Conservation (phyloP, 352 stramenopile species). For the Globisporangium abappressorium region DNA sequence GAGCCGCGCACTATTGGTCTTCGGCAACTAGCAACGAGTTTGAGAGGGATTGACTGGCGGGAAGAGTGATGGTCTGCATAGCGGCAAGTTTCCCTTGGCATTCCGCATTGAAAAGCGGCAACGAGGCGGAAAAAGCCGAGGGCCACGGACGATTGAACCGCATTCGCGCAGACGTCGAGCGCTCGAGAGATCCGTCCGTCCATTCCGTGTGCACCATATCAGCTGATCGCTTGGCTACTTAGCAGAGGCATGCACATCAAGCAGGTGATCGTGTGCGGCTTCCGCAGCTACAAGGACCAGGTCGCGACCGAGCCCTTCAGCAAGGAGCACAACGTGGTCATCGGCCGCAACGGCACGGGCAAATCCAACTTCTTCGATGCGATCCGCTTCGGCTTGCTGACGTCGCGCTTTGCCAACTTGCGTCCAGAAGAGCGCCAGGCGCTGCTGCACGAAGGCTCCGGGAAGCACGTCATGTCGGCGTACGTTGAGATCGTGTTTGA, state of each 20-base stretch:
- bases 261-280: constrained; percentile 93
- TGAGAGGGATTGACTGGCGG: constrained; percentile 7
- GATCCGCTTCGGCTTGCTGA: constrained; percentile 98
- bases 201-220: neutral
- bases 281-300: constrained; percentile 94
- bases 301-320: constrained; percentile 90
- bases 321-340: constrained; percentile 95
- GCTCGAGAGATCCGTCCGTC: neutral
- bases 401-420: constrained; percentile 90
- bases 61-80: neutral
- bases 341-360: constrained; percentile 96
- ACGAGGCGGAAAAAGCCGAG: neutral
- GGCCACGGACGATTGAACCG: neutral
- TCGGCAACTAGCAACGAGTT: constrained; percentile 17
- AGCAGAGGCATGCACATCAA: constrained; percentile 93
- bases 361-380: constrained; percentile 99
- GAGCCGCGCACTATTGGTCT: constrained; percentile 2
- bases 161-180: constrained; percentile 1
- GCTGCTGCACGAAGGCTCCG: constrained; percentile 95
- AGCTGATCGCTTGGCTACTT: neutral
- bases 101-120: neutral
- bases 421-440: constrained; percentile 90
- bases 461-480: constrained; percentile 94
- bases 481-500: constrained; percentile 99
- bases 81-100: neutral